Evolutionary conservation across 2,329 filamentous ascomycete genomes (phyloP).

Genomic region (Trichoderma koningiopsis): DNA sequence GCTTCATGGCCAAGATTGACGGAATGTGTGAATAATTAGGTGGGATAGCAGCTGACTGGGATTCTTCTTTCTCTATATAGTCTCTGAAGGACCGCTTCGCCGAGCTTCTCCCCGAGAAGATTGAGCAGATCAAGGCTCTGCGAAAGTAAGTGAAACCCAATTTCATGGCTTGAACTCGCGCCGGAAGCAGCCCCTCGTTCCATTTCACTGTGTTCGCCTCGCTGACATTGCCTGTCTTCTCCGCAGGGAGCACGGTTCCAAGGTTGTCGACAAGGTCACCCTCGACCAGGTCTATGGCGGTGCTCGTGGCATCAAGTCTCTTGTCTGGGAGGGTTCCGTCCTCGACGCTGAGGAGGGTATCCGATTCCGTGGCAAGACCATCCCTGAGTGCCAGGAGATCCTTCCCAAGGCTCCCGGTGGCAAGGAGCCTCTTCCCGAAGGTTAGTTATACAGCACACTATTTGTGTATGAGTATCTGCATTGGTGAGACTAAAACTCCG

Average conservation of each 20-base stretch:
- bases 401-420: conserved; percentile 97
- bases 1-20: not conserved
- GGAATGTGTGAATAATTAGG: not conserved
- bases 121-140: conserved; percentile 99
- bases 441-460: conserved; percentile 44
- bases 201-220: conserved; percentile 2
- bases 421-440: conserved; percentile 95
- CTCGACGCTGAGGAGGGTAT: conserved; percentile 99
- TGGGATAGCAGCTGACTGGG: conserved; percentile 26
- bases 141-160: conserved; percentile 69
- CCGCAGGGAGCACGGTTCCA: conserved; percentile 84
- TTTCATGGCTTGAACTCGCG: not conserved
- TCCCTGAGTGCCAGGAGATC: conserved; percentile 96
- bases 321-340: conserved; percentile 98
- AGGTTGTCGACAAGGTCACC: conserved; percentile 95
- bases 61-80: conserved; percentile 49
- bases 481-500: not conserved
- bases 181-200: conserved; percentile 28
- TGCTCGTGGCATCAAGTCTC: conserved; percentile 97
- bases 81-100: conserved; percentile 98
- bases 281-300: conserved; percentile 99
- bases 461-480: not conserved
- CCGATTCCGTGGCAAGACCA: conserved; percentile 98
- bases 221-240: conserved; percentile 28
- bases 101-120: conserved; percentile 91